Conservation (phyloP, 2,329 filamentous ascomycete species). For the Aureobasidium sp. region DNA sequence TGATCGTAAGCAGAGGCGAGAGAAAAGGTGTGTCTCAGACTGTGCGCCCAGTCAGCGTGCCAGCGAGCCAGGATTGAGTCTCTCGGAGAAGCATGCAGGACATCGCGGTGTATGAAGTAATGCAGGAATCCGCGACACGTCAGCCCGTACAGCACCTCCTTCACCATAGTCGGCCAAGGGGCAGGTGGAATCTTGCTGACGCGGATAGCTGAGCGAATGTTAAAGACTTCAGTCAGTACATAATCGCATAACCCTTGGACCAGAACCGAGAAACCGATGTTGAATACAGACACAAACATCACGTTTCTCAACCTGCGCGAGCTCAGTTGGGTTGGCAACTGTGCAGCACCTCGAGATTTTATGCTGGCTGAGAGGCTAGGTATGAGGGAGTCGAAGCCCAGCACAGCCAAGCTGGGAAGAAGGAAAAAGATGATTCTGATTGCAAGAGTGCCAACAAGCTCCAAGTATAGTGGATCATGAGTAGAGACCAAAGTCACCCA, state of each 20-base stretch:
- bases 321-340: slow-evolving; percentile 37
- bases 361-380: slow-evolving; percentile 60
- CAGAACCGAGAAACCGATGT: slow-evolving; percentile 44
- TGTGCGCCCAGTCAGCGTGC: slow-evolving; percentile 52
- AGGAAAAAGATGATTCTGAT: slow-evolving; percentile 64
- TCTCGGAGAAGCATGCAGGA: slow-evolving; percentile 49
- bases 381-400: slow-evolving; percentile 61
- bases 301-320: slow-evolving; percentile 40
- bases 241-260: slow-evolving; percentile 50
- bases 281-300: slow-evolving; percentile 45
- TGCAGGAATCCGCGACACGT: slow-evolving; percentile 54
- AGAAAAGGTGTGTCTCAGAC: slow-evolving; percentile 49
- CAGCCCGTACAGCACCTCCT: slow-evolving; percentile 46
- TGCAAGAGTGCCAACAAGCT: slow-evolving; percentile 61
- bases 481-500: slow-evolving; percentile 78
- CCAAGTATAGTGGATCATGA: slow-evolving; percentile 65
- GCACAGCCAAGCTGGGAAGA: slow-evolving; percentile 61
- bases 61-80: slow-evolving; percentile 24
- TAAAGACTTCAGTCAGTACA: slow-evolving; percentile 44
- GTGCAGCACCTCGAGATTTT: slow-evolving; percentile 55
- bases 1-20: slow-evolving; percentile 61
- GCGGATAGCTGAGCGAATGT: slow-evolving; percentile 46
- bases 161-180: slow-evolving; percentile 49
- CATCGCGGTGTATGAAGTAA: slow-evolving; percentile 65
- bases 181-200: slow-evolving; percentile 53